A percentile compares a stretch with the other conserved stretches of the same genome.
Evolutionary conservation across 2,329 filamentous ascomycete species (phyloP).

Genomic region (Rhynchosporium secalis): DNA sequence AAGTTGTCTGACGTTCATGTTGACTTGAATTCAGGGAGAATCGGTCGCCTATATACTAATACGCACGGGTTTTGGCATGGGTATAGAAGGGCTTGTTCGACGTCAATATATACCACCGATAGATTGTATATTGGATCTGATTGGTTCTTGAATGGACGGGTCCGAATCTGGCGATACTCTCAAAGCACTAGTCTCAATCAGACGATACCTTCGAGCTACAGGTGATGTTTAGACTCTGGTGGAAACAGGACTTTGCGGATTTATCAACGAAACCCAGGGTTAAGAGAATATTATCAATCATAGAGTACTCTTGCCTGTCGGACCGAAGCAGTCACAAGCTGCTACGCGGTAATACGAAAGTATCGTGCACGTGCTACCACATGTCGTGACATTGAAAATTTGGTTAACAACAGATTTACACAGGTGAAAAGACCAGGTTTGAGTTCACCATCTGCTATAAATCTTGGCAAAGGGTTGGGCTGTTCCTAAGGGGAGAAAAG

Average conservation of each 20-base stretch:
- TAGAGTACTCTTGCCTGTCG: too few species aligned
- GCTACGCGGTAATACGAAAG: background rate
- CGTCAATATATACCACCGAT: background rate
- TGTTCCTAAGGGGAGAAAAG: too few species aligned
- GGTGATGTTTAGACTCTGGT: background rate
- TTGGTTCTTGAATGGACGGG: background rate
- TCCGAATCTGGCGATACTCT: background rate
- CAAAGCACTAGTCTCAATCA: background rate
- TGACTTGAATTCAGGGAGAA: background rate
- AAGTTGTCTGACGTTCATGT: background rate
- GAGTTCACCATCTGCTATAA: too few species aligned
- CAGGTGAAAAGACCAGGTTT: too few species aligned
- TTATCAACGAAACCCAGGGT: background rate
- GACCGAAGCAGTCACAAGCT: background rate
- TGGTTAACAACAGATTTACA: too few species aligned
- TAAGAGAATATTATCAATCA: too few species aligned
- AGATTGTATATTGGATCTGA: background rate
- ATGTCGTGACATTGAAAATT: too few species aligned
- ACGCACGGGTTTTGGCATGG: background rate
- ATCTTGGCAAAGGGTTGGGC: too few species aligned
- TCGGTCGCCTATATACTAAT: background rate
- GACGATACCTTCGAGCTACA: background rate
- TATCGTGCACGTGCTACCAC: background rate
- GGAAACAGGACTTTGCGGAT: background rate
- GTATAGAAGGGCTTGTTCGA: background rate